Evolutionary conservation across 2,329 filamentous ascomycete species (phyloP).

Genomic region (Trichoderma polysporum): DNA sequence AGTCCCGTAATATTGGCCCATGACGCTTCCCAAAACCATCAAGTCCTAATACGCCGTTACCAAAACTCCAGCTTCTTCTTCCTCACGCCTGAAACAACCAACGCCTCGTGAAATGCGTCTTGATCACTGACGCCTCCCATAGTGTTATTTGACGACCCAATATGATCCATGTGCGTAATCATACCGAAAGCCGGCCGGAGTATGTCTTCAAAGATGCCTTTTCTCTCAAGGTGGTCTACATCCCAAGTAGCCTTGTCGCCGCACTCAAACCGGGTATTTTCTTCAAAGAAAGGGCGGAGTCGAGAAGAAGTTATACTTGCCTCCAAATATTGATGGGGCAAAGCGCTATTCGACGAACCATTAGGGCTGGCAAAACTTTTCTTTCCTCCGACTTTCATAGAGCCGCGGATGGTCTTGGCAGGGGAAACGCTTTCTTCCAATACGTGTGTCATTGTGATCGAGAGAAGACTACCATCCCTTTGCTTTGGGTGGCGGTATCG

Average conservation of each 20-base stretch:
- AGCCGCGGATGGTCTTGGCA: slow-evolving; percentile 10
- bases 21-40: background rate
- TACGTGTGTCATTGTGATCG: background rate
- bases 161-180: slow-evolving; percentile 33
- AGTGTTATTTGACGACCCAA: slow-evolving; percentile 34
- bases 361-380: slow-evolving; percentile 3
- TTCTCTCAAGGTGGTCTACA: slow-evolving; percentile 24
- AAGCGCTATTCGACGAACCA: background rate
- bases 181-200: slow-evolving; percentile 33
- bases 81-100: slow-evolving; percentile 2
- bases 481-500: slow-evolving; percentile 1
- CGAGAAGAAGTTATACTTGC: slow-evolving; percentile 29
- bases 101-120: slow-evolving; percentile 13
- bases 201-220: slow-evolving; percentile 29
- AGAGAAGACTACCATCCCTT: background rate
- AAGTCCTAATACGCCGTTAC: background rate
- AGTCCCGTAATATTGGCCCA: background rate
- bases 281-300: slow-evolving; percentile 24
- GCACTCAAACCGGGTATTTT: slow-evolving; percentile 31
- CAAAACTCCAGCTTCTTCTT: slow-evolving; percentile 11
- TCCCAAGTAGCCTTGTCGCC: slow-evolving; percentile 32
- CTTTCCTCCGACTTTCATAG: background rate
- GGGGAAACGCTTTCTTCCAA: background rate
- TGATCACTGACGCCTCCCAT: slow-evolving; percentile 21
- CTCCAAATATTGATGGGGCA: slow-evolving; percentile 30